These are phyloP conservation scores for Lupinus albus DNA, from an alignment of 306 rosid genomes.

Conservation along the genomic window DNA sequence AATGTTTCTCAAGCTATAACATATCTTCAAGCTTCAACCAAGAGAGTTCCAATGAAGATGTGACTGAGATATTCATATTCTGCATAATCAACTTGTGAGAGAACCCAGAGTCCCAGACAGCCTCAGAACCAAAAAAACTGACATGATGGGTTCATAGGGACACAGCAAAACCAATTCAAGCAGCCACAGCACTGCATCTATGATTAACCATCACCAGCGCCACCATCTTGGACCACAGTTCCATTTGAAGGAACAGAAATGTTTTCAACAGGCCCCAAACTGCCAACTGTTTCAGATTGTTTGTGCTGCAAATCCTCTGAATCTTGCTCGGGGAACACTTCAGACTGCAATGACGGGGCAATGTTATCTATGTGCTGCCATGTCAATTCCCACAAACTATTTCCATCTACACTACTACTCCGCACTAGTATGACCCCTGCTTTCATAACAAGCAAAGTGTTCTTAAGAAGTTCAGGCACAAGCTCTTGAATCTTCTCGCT, in stretches of 20 bases:
- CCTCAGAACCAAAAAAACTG: too few species aligned
- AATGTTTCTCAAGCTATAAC: too few species aligned
- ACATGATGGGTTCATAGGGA: too few species aligned
- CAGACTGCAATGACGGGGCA: conserved; percentile 72
- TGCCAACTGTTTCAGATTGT: conserved; percentile 52
- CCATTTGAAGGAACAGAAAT: conserved; percentile 52
- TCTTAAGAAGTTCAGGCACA: conserved; percentile 89
- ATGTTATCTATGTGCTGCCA: conserved; percentile 76
- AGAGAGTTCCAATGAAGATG: too few species aligned
- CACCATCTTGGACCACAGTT: conserved; percentile 42
- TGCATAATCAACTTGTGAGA: too few species aligned
- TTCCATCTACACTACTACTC: conserved; percentile 62
- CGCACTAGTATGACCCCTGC: conserved; percentile 53
- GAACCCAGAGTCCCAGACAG: too few species aligned
- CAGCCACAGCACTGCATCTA: too few species aligned
- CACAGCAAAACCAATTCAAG: too few species aligned
- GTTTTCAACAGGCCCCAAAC: conserved; percentile 48
- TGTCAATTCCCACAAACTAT: conserved; percentile 84
- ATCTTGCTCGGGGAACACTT: conserved; percentile 74
- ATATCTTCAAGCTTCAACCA: too few species aligned
- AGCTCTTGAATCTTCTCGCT: conserved; percentile 85
- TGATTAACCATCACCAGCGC: conserved; percentile 53
- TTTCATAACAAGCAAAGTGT: conserved; percentile 83
- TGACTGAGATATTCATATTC: too few species aligned
- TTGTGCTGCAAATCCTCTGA: conserved; percentile 48